These are phyloP conservation scores for Talaromyces nanjingensis DNA, from an alignment of 495 filamentous ascomycete species.

Conservation along the genomic window DNA sequence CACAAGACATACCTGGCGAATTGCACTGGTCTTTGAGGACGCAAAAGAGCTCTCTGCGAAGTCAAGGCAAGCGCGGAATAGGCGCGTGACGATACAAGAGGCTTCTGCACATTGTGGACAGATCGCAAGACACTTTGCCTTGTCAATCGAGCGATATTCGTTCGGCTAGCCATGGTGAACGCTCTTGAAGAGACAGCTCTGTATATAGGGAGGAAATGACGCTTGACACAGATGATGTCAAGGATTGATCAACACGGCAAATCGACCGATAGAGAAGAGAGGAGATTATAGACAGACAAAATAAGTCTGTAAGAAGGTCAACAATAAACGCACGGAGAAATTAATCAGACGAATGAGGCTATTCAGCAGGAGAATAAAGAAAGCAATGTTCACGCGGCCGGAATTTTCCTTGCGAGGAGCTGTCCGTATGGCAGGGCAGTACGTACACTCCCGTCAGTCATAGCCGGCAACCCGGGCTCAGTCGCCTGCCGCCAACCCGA, in stretches of 20 bases:
- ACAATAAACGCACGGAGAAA: background rate
- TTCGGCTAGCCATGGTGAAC: conserved; percentile 2
- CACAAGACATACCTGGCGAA: background rate
- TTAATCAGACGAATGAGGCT: background rate
- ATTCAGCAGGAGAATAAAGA: conserved; percentile 4
- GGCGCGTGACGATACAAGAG: conserved; percentile 7
- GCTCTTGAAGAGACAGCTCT: background rate
- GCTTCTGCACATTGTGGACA: background rate
- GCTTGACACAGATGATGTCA: conserved; percentile 4
- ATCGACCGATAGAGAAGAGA: background rate
- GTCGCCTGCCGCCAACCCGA: background rate
- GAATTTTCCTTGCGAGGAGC: conserved; percentile 1
- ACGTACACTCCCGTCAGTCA: background rate
- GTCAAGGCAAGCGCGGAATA: background rate
- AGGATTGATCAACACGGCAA: background rate
- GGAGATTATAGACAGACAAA: background rate
- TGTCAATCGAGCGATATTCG: background rate
- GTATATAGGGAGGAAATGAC: background rate
- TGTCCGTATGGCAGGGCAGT: background rate
- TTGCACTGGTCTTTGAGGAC: background rate
- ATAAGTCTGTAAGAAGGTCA: background rate
- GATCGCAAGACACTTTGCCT: conserved; percentile 2
- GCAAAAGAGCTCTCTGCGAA: conserved; percentile 6
- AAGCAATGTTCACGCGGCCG: background rate
- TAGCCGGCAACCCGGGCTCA: conserved; percentile 2